A percentile compares a stretch with the other conserved stretches of the same genome.
These are phyloP conservation scores for Schwanniomyces pseudopolymorphus DNA, from an alignment of 805 yeast species.

Conservation along the genomic window DNA sequence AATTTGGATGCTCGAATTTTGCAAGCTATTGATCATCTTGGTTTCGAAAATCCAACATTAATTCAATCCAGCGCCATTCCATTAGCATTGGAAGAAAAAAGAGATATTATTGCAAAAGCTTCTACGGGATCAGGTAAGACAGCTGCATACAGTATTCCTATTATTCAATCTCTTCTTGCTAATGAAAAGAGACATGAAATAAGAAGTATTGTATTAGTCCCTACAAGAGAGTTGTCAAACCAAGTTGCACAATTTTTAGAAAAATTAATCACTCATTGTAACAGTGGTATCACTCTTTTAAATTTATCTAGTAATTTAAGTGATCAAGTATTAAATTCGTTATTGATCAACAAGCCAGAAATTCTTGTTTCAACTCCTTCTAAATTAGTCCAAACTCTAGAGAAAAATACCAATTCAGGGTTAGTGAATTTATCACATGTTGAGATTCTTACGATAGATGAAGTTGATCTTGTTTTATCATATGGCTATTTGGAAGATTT, in stretches of 20 bases:
- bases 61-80: conserved; percentile 93
- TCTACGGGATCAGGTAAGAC: conserved; percentile 97
- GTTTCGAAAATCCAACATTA: conserved; percentile 83
- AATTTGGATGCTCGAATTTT: conserved; percentile 77
- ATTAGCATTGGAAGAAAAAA: conserved; percentile 82
- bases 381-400: conserved; percentile 57
- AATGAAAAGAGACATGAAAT: conserved; percentile 33
- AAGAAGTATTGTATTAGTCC: conserved; percentile 77
- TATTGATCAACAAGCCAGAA: conserved; percentile 74
- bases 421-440: conserved; percentile 55
- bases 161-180: conserved; percentile 70
- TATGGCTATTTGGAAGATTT: conserved; percentile 92
- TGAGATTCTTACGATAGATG: conserved; percentile 82
- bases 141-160: conserved; percentile 85
- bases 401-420: conserved; percentile 41
- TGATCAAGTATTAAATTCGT: conserved; percentile 68
- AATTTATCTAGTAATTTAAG: conserved; percentile 68
- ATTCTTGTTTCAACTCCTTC: conserved; percentile 87
- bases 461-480: conserved; percentile 86
- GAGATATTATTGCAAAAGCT: conserved; percentile 92
- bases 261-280: conserved; percentile 68
- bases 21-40: conserved; percentile 80
- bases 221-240: conserved; percentile 86
- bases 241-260: conserved; percentile 77
- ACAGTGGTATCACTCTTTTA: conserved; percentile 58